Conservation (phyloP, 164 flowering plant genomes). For the grape (Vitis vinifera) region ASM3070453v1 NC_081805.1:4402001-4402500, state of each 20-base stretch:
- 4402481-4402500: constrained; percentile 19
- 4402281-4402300: constrained; percentile 28
- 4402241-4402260: constrained; percentile 20
- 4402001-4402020: background rate
- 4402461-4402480: constrained; percentile 12
- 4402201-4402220: constrained; percentile 7
- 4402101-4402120: background rate
- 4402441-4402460: constrained; percentile 15
- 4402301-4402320: constrained; percentile 29
- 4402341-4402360: constrained; percentile 30
- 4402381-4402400: constrained; percentile 57
- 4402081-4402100: constrained; percentile 2
- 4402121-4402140: constrained; percentile 1
- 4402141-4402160: constrained; percentile 7
- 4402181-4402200: constrained; percentile 27
- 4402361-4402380: constrained; percentile 45
- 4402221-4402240: constrained; percentile 30
- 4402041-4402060: background rate
- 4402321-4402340: constrained; percentile 42
- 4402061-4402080: background rate
- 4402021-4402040: background rate
- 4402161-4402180: constrained; percentile 7
- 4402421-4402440: constrained; percentile 17
- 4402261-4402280: constrained; percentile 21
- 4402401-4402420: constrained; percentile 23